phyloP scores from a whole-genome alignment of 2,329 filamentous ascomycete species.

The Endothia cerciana region DNA sequence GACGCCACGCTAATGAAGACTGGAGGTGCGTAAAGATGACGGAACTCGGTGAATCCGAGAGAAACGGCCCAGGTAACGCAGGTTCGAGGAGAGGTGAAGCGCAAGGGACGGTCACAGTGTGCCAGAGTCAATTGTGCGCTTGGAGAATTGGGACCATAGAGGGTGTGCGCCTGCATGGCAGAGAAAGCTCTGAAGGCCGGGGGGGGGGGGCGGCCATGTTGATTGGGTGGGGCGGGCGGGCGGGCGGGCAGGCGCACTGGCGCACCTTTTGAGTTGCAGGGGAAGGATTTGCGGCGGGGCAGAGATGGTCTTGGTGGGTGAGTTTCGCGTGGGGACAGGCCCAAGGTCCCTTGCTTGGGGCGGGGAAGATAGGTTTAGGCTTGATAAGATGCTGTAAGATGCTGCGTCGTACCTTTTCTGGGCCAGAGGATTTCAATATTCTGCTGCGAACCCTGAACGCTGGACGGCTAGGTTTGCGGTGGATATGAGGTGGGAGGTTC shows the following conservation, averaged over 20 bases:
- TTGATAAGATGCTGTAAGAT: conserved; percentile 23
- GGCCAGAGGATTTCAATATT: not conserved
- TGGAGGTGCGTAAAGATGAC: not conserved
- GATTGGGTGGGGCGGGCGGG: conserved; percentile 21
- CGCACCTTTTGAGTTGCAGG: conserved; percentile 14
- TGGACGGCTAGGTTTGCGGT: not conserved
- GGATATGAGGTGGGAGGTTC: not conserved
- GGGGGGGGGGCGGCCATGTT: conserved; percentile 18
- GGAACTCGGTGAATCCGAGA: no score
- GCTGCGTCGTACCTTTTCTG: conserved; percentile 2
- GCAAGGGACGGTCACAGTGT: not conserved
- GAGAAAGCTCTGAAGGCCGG: conserved; percentile 24
- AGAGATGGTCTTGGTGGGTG: conserved; percentile 17
- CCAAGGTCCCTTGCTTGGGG: conserved; percentile 16
- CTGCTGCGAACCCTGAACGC: not conserved
- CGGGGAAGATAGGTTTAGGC: conserved; percentile 29
- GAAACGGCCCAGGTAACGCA: not conserved
- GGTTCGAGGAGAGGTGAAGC: not conserved
- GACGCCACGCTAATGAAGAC: not conserved
- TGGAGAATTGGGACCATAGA: not conserved
- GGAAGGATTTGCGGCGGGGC: conserved; percentile 30
- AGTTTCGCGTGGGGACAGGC: conserved; percentile 14
- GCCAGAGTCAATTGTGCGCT: conserved; percentile 2
- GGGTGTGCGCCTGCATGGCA: conserved; percentile 7
- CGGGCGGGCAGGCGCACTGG: conserved; percentile 5